A percentile compares a stretch with the other conserved stretches of the same genome.
These are phyloP conservation scores for Triglochin maritima DNA, from an alignment of 106 monocot species.

Conservation along the genomic window DNA sequence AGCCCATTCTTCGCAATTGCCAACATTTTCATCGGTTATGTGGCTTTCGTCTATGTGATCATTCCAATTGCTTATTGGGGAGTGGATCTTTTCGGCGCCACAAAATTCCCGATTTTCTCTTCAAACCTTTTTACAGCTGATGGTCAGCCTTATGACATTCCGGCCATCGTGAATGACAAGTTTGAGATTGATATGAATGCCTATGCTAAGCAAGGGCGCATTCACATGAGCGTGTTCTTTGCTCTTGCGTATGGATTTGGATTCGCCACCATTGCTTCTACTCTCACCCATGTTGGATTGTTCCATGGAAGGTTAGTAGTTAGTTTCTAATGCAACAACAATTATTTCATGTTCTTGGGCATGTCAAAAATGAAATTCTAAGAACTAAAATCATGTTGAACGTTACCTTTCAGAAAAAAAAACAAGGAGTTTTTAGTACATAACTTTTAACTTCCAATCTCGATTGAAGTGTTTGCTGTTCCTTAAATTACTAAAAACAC, in stretches of 20 bases:
- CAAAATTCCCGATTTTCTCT: slow-evolving; percentile 86
- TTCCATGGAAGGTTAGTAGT: slow-evolving; percentile 74
- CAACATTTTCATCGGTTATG: slow-evolving; percentile 67
- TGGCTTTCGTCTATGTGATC: slow-evolving; percentile 39
- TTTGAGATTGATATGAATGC: slow-evolving; percentile 69
- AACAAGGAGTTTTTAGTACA: no score
- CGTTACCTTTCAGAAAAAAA: no score
- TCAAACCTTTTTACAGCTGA: slow-evolving; percentile 44
- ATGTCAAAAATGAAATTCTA: no score
- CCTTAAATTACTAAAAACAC: no score
- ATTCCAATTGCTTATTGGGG: slow-evolving; percentile 69
- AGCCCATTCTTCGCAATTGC: slow-evolving; percentile 82
- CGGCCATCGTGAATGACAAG: slow-evolving; percentile 52
- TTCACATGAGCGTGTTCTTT: slow-evolving; percentile 78
- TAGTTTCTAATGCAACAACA: neutral
- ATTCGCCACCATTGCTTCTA: slow-evolving; percentile 82
- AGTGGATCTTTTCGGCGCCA: slow-evolving; percentile 51
- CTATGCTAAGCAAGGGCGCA: slow-evolving; percentile 49
- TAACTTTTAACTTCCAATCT: no score
- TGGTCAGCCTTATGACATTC: slow-evolving; percentile 49
- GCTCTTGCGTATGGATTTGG: slow-evolving; percentile 69
- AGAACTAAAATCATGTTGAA: no score
- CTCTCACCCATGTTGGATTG: slow-evolving; percentile 62
- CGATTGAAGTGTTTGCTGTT: no score
- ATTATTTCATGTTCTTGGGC: no score